Evolutionary conservation across 2,329 filamentous ascomycete species (phyloP).

Genomic region (Neobulgaria alba): DNA sequence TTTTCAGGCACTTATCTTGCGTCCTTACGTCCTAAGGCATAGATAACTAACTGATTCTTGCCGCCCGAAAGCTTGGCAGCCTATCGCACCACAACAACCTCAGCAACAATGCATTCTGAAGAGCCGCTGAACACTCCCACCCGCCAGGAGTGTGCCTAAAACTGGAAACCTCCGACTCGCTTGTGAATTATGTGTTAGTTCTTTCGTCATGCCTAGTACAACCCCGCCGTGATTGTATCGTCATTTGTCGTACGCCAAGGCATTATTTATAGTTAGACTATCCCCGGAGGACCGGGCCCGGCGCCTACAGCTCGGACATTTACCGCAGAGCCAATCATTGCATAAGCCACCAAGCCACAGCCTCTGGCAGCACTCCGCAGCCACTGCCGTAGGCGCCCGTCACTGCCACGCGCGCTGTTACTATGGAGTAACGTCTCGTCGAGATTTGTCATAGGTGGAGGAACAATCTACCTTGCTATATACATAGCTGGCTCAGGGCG

Average conservation of each 20-base stretch:
- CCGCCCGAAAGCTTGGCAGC: too few species aligned
- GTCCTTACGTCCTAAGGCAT: slow-evolving; percentile 1
- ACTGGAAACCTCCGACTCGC: background rate
- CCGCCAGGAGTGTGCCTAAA: background rate
- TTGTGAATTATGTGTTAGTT: too few species aligned
- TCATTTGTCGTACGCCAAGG: background rate
- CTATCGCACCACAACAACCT: too few species aligned
- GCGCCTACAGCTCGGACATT: background rate
- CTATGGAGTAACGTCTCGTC: background rate
- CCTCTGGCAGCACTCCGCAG: background rate
- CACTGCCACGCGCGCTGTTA: background rate
- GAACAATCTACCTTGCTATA: background rate
- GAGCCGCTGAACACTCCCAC: background rate
- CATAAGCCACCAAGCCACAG: background rate
- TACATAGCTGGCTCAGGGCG: background rate
- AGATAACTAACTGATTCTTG: too few species aligned
- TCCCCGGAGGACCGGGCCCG: background rate
- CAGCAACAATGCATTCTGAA: background rate
- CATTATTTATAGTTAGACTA: background rate
- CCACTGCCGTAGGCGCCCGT: background rate
- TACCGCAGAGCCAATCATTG: background rate
- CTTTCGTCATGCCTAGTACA: background rate
- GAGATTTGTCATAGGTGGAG: background rate
- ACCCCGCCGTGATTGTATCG: background rate
- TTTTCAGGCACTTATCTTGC: slow-evolving; percentile 1